These are phyloP conservation scores for Saccharum hybrid DNA, from an alignment of 202 grass and related monocot genomes.

Conservation along the genomic window DNA sequence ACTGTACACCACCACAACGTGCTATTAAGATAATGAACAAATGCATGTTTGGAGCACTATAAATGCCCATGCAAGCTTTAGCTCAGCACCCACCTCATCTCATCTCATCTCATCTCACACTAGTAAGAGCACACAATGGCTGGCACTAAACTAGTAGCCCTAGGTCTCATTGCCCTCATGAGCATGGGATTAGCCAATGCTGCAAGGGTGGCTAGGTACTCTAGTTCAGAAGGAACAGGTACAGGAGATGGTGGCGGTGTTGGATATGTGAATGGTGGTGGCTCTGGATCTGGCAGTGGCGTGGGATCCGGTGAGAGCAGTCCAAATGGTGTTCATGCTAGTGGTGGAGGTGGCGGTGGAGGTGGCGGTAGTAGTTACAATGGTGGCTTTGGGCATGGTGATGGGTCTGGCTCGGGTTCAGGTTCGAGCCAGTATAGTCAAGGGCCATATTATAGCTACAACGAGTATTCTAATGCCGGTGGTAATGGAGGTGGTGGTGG, in stretches of 20 bases:
- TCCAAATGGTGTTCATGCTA: background rate
- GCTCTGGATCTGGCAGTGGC: background rate
- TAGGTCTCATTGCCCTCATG: conserved; percentile 25
- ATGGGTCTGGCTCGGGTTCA: conserved; percentile 19
- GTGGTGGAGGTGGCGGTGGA: background rate
- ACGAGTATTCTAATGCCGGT: background rate
- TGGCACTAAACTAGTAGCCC: conserved; percentile 14
- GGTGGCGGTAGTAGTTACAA: background rate
- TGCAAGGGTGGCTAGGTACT: background rate
- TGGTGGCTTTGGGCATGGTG: conserved; percentile 13
- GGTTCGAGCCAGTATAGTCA: background rate
- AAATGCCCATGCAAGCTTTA: conserved; percentile 9
- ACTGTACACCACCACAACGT: background rate
- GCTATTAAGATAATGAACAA: background rate
- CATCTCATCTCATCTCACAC: conserved; percentile 2
- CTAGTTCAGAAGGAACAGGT: background rate
- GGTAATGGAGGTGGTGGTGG: conserved; percentile 27
- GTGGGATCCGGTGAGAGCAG: background rate
- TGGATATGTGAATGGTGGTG: background rate
- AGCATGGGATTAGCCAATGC: conserved; percentile 29
- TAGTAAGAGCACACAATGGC: conserved; percentile 7
- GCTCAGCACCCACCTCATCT: background rate
- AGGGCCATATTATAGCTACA: background rate
- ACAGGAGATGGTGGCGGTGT: background rate
- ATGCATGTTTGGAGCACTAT: conserved; percentile 5